Evolutionary conservation across 2,329 filamentous ascomycete species (phyloP).

Genomic region (Trichoderma aggressivum): DNA sequence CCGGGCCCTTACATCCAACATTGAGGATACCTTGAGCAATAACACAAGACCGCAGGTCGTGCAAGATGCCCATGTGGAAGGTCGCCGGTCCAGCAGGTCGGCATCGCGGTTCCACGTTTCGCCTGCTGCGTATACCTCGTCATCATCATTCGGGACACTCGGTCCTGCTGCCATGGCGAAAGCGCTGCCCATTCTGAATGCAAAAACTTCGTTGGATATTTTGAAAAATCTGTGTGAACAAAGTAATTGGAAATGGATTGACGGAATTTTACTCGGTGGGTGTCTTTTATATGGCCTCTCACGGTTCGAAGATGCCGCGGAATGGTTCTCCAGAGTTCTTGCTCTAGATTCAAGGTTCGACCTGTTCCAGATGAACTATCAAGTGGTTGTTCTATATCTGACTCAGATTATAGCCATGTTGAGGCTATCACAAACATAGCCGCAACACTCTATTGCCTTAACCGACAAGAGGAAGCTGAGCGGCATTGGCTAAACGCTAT

Average conservation of each 20-base stretch:
- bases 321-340: constrained; percentile 68
- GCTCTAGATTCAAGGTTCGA: constrained; percentile 54
- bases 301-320: constrained; percentile 72
- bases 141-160: neutral
- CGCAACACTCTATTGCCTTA: constrained; percentile 80
- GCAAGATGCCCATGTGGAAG: neutral
- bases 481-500: constrained; percentile 83
- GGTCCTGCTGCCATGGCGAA: constrained; percentile 20
- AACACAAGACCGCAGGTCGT: neutral
- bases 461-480: constrained; percentile 79
- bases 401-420: constrained; percentile 61
- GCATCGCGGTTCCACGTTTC: neutral
- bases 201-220: constrained; percentile 66
- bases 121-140: neutral
- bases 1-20: constrained; percentile 1
- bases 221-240: constrained; percentile 73
- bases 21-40: neutral
- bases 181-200: constrained; percentile 48
- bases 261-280: constrained; percentile 86
- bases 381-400: constrained; percentile 31
- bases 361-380: constrained; percentile 29
- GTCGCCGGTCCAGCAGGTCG: neutral
- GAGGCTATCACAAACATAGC: constrained; percentile 94
- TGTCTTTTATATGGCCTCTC: constrained; percentile 89
- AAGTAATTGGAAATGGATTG: constrained; percentile 82